These are phyloP conservation scores for Sungouiella blattae DNA, from an alignment of 805 yeast species.

Conservation along the genomic window DNA sequence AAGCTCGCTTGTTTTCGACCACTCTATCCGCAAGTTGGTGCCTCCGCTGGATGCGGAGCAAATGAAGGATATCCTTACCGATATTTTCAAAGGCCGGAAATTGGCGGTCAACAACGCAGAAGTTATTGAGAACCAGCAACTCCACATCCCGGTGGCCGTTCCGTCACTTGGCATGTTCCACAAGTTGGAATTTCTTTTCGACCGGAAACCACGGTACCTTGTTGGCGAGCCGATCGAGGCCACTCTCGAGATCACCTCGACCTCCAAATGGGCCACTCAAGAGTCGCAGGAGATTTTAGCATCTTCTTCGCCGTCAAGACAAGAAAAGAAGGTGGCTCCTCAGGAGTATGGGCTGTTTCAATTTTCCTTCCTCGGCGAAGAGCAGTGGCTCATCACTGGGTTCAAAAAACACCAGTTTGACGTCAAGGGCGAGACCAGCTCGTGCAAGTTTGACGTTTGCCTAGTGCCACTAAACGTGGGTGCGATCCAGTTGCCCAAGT, in stretches of 20 bases:
- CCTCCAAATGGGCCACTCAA: constrained; percentile 38
- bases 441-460: constrained; percentile 34
- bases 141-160: constrained; percentile 56
- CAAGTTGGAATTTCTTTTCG: constrained; percentile 45
- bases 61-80: not conserved
- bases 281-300: constrained; percentile 5
- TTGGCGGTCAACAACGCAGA: not conserved
- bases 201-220: constrained; percentile 40
- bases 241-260: constrained; percentile 40
- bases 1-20: constrained; percentile 13
- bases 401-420: constrained; percentile 51
- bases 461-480: constrained; percentile 79
- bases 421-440: constrained; percentile 20
- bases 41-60: constrained; percentile 3
- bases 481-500: constrained; percentile 60
- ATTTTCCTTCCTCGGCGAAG: constrained; percentile 51
- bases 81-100: too few species aligned
- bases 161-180: constrained; percentile 63
- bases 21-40: constrained; percentile 10
- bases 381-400: constrained; percentile 82
- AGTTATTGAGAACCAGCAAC: constrained; percentile 5
- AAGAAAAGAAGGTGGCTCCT: not conserved
- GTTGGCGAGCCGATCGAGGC: constrained; percentile 65
- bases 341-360: constrained; percentile 28
- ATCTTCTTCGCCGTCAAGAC: constrained; percentile 14